phyloP scores from a whole-genome alignment of 306 rosid species.

The Pterocarpus santalinus region DNA sequence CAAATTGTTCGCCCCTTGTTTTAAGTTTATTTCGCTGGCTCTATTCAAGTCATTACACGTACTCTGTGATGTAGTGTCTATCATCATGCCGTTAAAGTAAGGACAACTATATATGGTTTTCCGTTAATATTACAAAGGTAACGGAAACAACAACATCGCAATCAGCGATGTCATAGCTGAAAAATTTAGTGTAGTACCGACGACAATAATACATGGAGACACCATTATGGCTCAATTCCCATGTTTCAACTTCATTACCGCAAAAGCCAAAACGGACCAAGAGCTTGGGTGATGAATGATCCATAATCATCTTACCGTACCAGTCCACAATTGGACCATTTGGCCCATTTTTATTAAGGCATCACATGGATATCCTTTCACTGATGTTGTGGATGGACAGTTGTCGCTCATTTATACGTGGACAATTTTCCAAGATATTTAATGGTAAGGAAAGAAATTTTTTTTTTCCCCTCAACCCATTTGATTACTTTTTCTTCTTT shows the following conservation, averaged over 20 bases:
- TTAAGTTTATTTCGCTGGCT: background rate
- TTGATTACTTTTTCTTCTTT: background rate
- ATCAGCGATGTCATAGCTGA: slow-evolving; percentile 3
- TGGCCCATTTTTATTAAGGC: slow-evolving; percentile 13
- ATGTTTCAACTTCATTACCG: slow-evolving; percentile 30
- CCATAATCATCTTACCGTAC: slow-evolving; percentile 18
- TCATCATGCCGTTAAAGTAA: slow-evolving; percentile 18
- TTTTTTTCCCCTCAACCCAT: background rate
- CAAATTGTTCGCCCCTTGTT: background rate
- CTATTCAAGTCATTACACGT: slow-evolving; percentile 25
- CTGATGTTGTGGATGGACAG: background rate
- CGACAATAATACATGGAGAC: slow-evolving; percentile 32
- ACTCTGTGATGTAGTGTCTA: background rate
- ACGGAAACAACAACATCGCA: slow-evolving; percentile 35
- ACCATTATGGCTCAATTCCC: background rate
- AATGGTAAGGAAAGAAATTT: background rate
- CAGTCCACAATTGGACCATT: slow-evolving; percentile 17
- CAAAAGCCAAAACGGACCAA: slow-evolving; percentile 4
- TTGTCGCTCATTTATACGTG: background rate
- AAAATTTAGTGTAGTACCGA: background rate
- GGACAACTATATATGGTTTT: slow-evolving; percentile 23
- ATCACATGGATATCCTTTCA: slow-evolving; percentile 44
- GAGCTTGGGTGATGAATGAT: background rate
- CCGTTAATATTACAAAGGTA: slow-evolving; percentile 5
- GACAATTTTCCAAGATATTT: background rate